Evolutionary conservation across 1,139 yeast genomes (phyloP).

Genomic region (Zhuliangozyma blackwelliae): DNA sequence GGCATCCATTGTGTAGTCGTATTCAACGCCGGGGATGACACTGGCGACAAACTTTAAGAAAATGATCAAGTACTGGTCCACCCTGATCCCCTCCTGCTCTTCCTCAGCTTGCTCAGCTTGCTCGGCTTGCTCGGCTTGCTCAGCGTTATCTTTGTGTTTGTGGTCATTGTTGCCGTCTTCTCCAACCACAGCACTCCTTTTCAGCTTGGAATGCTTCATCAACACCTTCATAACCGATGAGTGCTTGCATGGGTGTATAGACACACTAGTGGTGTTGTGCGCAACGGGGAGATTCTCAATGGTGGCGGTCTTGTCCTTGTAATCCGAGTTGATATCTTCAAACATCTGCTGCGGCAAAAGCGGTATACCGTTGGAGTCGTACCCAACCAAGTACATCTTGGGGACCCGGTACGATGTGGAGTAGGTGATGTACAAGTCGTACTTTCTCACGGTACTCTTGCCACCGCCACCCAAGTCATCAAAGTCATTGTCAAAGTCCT

Average conservation of each 20-base stretch:
- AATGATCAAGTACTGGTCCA: slow-evolving; percentile 84
- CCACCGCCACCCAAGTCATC: slow-evolving; percentile 28
- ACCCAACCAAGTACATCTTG: slow-evolving; percentile 88
- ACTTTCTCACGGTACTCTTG: slow-evolving; percentile 51
- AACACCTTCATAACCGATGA: slow-evolving; percentile 90
- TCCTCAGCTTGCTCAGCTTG: slow-evolving; percentile 22
- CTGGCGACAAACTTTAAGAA: slow-evolving; percentile 92
- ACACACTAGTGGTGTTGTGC: slow-evolving; percentile 73
- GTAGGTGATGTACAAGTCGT: slow-evolving; percentile 85
- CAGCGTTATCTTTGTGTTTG: slow-evolving; percentile 13
- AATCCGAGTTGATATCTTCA: slow-evolving; percentile 88
- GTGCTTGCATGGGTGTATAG: slow-evolving; percentile 95
- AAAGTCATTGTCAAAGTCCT: slow-evolving; percentile 28
- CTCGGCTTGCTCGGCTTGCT: slow-evolving; percentile 22
- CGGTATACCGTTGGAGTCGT: slow-evolving; percentile 78
- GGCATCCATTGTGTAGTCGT: slow-evolving; percentile 94
- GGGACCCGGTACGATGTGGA: slow-evolving; percentile 96
- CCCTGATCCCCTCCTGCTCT: slow-evolving; percentile 54
- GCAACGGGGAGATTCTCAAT: slow-evolving; percentile 89
- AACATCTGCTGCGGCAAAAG: slow-evolving; percentile 86
- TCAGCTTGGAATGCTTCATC: slow-evolving; percentile 49
- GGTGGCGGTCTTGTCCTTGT: slow-evolving; percentile 93
- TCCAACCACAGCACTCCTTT: slow-evolving; percentile 3
- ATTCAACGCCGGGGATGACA: slow-evolving; percentile 96
- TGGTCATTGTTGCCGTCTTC: slow-evolving; percentile 16